These are phyloP conservation scores for Echinosphaeria canescens DNA, from an alignment of 2,329 filamentous ascomycete genomes.

Conservation along the genomic window DNA sequence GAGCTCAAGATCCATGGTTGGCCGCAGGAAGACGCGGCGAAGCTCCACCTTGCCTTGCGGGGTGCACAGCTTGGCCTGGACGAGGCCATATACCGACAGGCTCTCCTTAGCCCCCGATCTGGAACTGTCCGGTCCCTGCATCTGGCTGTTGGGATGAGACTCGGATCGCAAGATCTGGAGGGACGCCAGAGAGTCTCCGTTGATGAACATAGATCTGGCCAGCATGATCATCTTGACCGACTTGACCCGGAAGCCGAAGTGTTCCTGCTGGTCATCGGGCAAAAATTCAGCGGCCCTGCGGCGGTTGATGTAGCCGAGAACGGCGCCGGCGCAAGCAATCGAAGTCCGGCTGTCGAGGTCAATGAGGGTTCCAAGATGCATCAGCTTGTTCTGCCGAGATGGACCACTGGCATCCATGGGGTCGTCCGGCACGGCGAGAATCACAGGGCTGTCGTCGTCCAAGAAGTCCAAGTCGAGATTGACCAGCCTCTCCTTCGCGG, in stretches of 20 bases:
- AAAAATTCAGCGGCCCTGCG: slow-evolving; percentile 39
- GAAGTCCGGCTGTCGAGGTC: slow-evolving; percentile 55
- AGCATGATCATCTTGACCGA: slow-evolving; percentile 59
- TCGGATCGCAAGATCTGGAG: slow-evolving; percentile 75
- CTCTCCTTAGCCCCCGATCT: slow-evolving; percentile 53
- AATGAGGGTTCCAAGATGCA: slow-evolving; percentile 48
- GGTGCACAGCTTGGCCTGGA: slow-evolving; percentile 52
- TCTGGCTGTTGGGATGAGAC: slow-evolving; percentile 61
- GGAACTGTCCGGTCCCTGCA: slow-evolving; percentile 41
- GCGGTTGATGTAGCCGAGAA: slow-evolving; percentile 60
- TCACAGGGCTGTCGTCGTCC: too few species aligned
- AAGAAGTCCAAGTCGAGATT: slow-evolving; percentile 29
- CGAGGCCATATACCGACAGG: slow-evolving; percentile 67
- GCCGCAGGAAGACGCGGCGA: slow-evolving; percentile 64
- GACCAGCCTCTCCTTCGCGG: slow-evolving; percentile 43
- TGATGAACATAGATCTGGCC: slow-evolving; percentile 49
- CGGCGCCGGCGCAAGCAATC: slow-evolving; percentile 70
- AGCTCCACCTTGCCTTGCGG: slow-evolving; percentile 56
- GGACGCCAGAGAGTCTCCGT: slow-evolving; percentile 56
- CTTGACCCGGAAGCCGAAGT: slow-evolving; percentile 34
- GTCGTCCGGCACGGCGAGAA: too few species aligned
- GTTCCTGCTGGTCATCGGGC: slow-evolving; percentile 30
- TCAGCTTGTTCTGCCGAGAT: slow-evolving; percentile 39
- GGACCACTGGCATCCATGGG: too few species aligned
- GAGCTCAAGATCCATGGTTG: slow-evolving; percentile 41